Percentiles rank a stretch among this genome's conserved stretches.
Conservation (phyloP, 2,329 filamentous ascomycete species). For the Fusarium tjaetaba region DNA sequence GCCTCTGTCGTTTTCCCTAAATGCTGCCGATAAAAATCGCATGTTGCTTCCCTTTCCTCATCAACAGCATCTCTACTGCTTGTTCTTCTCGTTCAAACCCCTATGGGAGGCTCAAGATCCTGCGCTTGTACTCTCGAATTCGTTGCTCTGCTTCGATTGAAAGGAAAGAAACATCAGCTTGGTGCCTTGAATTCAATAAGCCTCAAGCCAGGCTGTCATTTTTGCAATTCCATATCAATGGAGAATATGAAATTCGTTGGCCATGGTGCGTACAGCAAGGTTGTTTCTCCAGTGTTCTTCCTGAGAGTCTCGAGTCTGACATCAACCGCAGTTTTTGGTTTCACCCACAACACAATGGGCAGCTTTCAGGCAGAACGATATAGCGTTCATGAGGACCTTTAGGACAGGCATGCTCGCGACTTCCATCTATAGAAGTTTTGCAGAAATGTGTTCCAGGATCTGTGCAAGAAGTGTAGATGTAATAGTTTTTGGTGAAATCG, state of each 20-base stretch:
- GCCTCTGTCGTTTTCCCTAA: not conserved
- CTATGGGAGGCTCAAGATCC: not conserved
- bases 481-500: slow-evolving; percentile 79
- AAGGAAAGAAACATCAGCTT: not conserved
- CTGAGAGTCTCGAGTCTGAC: slow-evolving; percentile 5
- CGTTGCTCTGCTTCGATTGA: not conserved
- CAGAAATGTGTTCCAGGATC: slow-evolving; percentile 78
- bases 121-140: not conserved
- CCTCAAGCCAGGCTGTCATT: not conserved
- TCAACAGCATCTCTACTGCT: not conserved
- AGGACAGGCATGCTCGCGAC: slow-evolving; percentile 66
- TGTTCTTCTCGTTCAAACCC: not conserved
- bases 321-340: not conserved
- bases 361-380: slow-evolving; percentile 74
- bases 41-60: not conserved
- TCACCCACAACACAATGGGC: slow-evolving; percentile 56
- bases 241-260: not conserved
- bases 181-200: not conserved
- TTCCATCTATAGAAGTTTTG: slow-evolving; percentile 74
- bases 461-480: slow-evolving; percentile 76
- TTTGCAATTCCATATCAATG: not conserved
- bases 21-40: not conserved
- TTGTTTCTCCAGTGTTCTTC: not conserved
- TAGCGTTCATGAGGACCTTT: slow-evolving; percentile 77
- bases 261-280: not conserved